Percentiles rank a stretch among this genome's conserved stretches.
These are phyloP conservation scores for Tolypocladium ophioglossoides DNA, from an alignment of 2,329 filamentous ascomycete genomes.

Conservation along the genomic window DNA sequence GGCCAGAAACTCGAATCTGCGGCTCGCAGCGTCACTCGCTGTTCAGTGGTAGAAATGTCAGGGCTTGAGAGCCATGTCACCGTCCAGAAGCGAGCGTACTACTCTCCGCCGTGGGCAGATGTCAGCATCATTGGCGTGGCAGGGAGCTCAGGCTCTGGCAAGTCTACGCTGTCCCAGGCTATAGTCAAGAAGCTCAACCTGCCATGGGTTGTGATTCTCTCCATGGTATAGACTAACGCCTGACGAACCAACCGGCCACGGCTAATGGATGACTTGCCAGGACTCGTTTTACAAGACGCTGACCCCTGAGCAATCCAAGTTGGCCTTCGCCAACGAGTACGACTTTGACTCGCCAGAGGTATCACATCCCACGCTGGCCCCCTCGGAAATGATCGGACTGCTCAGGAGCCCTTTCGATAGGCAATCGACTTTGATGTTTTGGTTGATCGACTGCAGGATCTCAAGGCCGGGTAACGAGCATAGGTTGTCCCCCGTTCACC, in stretches of 20 bases:
- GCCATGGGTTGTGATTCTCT: constrained; percentile 96
- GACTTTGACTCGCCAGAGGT: constrained; percentile 88
- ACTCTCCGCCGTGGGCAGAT: constrained; percentile 91
- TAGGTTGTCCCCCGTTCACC: neutral
- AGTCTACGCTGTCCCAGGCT: constrained; percentile 86
- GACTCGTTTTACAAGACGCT: constrained; percentile 97
- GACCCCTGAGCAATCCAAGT: constrained; percentile 63
- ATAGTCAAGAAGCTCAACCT: constrained; percentile 85
- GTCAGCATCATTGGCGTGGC: constrained; percentile 95
- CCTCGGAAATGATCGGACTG: neutral
- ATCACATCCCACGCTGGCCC: constrained; percentile 3
- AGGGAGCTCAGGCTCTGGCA: constrained; percentile 86
- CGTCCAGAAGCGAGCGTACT: constrained; percentile 55
- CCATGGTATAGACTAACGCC: constrained; percentile 54
- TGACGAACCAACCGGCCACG: neutral
- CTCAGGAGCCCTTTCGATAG: constrained; percentile 18
- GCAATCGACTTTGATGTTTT: constrained; percentile 91
- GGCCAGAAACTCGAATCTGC: neutral
- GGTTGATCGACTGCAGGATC: constrained; percentile 65
- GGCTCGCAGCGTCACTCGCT: neutral
- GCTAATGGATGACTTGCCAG: constrained; percentile 34
- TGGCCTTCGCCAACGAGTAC: constrained; percentile 82
- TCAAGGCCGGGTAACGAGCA: constrained; percentile 74
- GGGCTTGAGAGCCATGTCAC: constrained; percentile 32
- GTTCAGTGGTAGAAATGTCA: constrained; percentile 12